Percentiles rank a stretch among this genome's conserved stretches.
phyloP scores from a whole-genome alignment of 2,329 filamentous ascomycete species.

The Trichoderma polysporum region DNA sequence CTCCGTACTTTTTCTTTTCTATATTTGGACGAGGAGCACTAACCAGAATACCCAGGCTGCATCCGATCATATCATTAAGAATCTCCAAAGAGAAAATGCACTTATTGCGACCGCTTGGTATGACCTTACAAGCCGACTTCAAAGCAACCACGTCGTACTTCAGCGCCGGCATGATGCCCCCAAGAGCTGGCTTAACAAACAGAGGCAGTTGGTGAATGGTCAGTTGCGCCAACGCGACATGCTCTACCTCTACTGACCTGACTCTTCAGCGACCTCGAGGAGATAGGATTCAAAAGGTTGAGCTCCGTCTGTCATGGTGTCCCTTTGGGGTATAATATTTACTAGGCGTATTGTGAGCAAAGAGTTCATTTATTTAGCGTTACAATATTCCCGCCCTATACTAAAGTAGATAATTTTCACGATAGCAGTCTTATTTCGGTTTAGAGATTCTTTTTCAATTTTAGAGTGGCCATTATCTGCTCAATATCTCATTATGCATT shows the following conservation, averaged over 20 bases:
- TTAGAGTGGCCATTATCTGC: not conserved
- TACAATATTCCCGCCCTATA: not conserved
- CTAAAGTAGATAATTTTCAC: not conserved
- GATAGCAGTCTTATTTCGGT: not conserved
- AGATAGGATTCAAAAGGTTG: conserved; percentile 44
- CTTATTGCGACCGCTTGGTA: conserved; percentile 86
- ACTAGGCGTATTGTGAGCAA: not conserved
- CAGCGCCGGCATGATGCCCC: conserved; percentile 72
- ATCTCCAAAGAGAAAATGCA: conserved; percentile 73
- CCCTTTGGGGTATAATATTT: not conserved
- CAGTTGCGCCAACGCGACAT: conserved; percentile 45
- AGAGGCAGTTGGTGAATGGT: conserved; percentile 70
- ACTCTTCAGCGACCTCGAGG: conserved; percentile 45
- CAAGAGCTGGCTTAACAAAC: conserved; percentile 81
- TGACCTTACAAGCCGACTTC: conserved; percentile 72
- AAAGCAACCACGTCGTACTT: conserved; percentile 79
- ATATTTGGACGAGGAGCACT: not conserved
- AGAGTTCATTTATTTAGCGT: conserved; percentile 4
- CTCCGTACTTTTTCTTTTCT: not conserved
- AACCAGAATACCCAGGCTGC: conserved; percentile 41
- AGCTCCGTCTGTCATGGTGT: conserved; percentile 22
- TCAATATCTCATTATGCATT: not conserved
- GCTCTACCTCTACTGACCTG: conserved; percentile 45
- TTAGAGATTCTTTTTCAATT: not conserved
- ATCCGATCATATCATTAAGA: conserved; percentile 59